phyloP scores from a whole-genome alignment of 176 grass and related monocot genomes.

The Aegilops longissima region DNA sequence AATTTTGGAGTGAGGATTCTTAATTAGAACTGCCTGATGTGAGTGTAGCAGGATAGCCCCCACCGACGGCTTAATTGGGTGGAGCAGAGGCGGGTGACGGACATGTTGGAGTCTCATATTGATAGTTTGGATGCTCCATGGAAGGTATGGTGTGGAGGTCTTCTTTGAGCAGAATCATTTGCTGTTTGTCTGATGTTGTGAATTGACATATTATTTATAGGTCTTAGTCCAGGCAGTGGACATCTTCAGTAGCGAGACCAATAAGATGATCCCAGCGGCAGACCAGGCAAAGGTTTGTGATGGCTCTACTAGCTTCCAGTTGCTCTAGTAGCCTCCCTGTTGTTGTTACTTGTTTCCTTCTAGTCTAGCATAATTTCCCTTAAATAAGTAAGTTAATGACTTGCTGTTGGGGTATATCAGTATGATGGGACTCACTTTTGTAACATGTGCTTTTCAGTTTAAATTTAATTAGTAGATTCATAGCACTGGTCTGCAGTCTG shows the following conservation, averaged over 20 bases:
- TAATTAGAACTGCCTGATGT: neutral
- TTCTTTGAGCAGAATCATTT: neutral
- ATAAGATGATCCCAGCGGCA: neutral
- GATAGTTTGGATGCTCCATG: neutral
- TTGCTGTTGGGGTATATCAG: neutral
- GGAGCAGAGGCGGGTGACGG: neutral
- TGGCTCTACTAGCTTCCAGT: neutral
- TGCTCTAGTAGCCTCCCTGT: neutral
- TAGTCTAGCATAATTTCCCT: neutral
- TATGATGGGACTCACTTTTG: neutral
- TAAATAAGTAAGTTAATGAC: too few species aligned
- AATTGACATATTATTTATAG: neutral
- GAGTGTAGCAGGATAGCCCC: neutral
- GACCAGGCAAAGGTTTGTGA: neutral
- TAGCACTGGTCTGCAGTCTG: too few species aligned
- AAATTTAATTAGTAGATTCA: neutral
- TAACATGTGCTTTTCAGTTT: neutral
- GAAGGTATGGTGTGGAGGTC: neutral
- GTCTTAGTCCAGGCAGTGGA: neutral
- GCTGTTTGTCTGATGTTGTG: neutral
- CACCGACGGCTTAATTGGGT: slow-evolving; percentile 12
- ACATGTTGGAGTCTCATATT: neutral
- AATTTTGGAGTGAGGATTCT: neutral
- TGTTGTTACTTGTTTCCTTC: neutral
- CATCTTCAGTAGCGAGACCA: neutral